Evolutionary conservation across 305 asterid species (phyloP), one percentile per base, ranked within the genome.

Genomic region (Fraxinus dipetala): DNA sequence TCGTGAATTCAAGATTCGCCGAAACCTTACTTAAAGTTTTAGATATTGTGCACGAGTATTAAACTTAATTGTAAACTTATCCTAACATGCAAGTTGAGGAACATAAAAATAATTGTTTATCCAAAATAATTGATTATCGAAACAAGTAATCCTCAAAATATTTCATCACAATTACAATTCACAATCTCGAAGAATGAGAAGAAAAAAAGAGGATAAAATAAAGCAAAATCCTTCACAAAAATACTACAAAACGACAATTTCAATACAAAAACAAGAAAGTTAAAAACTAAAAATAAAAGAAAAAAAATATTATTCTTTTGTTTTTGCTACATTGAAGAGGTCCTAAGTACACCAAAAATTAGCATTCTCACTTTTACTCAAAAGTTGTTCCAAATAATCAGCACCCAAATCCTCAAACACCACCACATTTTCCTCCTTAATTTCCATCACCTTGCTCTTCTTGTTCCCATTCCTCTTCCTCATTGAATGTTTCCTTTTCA

Each of bases 401-500:
- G 88, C 89, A 1, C 92, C 92, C 90, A 89, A 85, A 76, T 89
- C 92, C 86, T 89, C 86, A 74, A 89, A 85, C 83, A 85, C 91
- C 83, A 89, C 84, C 83, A 87, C 81, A 82, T 85, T 87, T 78
- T 84, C 87, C 81, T 51, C 77, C 84, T 83, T 80, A 78, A 28
- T 77, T 16, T 78, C 79, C 82, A 32, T 31, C 82, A 16, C 77
- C 69, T 26, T 28, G 43, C 80, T 34, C 83, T 51, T 77, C 81
- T 85, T 34, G 43, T 83, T 77, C 72, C 81, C 76, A 20, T 79
- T 32, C 79, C 87, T 77, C 84, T 83, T 85, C 85, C 90, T 78
- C 89, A 88, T 84, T 6, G 85, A 81, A 54, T 88, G 91, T 48
- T 81, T 88, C 56, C 84, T 85, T 87, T 87, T 88, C 86, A 88